A percentile compares a stretch with the other conserved stretches of the same genome.
Evolutionary conservation across 2,329 filamentous ascomycete genomes (phyloP).

Genomic region (Phaeoacremonium minimum): DNA sequence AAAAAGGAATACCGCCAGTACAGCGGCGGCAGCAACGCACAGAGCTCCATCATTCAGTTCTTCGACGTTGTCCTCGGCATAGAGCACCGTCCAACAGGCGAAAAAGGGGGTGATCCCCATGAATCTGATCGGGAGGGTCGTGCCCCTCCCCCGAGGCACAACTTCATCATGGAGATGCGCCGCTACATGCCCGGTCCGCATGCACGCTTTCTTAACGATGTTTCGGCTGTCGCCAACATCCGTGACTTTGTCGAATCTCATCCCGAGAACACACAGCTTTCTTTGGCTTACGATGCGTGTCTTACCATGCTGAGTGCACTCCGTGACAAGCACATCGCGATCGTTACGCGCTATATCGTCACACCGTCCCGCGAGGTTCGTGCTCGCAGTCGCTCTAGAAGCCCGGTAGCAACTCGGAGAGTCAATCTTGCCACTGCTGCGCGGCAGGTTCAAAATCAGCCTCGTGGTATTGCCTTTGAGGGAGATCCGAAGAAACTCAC

Average conservation of each 20-base stretch:
- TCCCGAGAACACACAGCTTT: constrained; percentile 60
- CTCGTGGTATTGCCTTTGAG: constrained; percentile 21
- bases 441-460: constrained; percentile 26
- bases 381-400: constrained; percentile 56
- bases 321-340: constrained; percentile 91
- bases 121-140: constrained; percentile 40
- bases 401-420: constrained; percentile 45
- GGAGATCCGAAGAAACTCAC: constrained; percentile 54
- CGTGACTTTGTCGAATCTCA: constrained; percentile 70
- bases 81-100: constrained; percentile 84
- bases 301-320: constrained; percentile 66
- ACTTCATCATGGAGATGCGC: constrained; percentile 96
- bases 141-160: constrained; percentile 58
- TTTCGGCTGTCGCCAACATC: constrained; percentile 78
- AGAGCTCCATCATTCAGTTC: constrained; percentile 95
- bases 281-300: constrained; percentile 85
- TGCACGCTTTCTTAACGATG: constrained; percentile 80
- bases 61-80: constrained; percentile 90
- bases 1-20: constrained; percentile 73
- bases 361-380: constrained; percentile 75
- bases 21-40: constrained; percentile 91
- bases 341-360: constrained; percentile 94
- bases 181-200: constrained; percentile 95
- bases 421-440: constrained; percentile 62
- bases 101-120: constrained; percentile 46